Conservation (phyloP, 2,329 filamentous ascomycete species). For the Curvularia lunata region DNA sequence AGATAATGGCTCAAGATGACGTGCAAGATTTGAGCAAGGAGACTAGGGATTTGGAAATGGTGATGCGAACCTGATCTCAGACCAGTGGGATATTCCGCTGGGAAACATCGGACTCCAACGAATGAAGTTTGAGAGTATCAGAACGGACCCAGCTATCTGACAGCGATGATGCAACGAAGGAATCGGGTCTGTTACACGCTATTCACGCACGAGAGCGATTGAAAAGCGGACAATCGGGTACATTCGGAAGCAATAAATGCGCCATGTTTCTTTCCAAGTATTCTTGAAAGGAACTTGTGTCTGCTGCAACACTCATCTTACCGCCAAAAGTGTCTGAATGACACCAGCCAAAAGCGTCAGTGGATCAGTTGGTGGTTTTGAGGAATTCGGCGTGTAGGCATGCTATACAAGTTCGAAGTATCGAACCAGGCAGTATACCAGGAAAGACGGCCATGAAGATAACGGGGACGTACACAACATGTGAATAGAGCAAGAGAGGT, state of each 20-base stretch:
- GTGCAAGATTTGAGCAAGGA: slow-evolving; percentile 46
- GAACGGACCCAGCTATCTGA: not conserved
- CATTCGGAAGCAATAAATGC: not conserved
- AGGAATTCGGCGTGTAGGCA: not conserved
- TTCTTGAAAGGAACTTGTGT: not conserved
- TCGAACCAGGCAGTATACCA: not conserved
- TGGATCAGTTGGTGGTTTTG: not conserved
- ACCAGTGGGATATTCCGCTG: not conserved
- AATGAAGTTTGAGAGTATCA: not conserved
- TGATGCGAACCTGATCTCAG: slow-evolving; percentile 42
- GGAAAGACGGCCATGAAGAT: not conserved
- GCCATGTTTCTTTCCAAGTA: not conserved
- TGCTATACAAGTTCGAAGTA: not conserved
- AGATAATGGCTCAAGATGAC: slow-evolving; percentile 49
- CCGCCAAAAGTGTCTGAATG: not conserved
- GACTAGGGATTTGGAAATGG: slow-evolving; percentile 44
- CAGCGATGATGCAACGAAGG: not conserved
- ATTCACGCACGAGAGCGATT: not conserved
- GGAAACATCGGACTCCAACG: not conserved
- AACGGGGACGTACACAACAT: not conserved
- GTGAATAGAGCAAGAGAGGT: not conserved
- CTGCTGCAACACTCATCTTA: not conserved
- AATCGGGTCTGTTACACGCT: not conserved
- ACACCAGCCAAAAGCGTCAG: not conserved
- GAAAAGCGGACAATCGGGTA: not conserved